Evolutionary conservation across 1,284 basidiomycete species (phyloP).

Genomic region (Pseudozyma tsukubaensis): DNA sequence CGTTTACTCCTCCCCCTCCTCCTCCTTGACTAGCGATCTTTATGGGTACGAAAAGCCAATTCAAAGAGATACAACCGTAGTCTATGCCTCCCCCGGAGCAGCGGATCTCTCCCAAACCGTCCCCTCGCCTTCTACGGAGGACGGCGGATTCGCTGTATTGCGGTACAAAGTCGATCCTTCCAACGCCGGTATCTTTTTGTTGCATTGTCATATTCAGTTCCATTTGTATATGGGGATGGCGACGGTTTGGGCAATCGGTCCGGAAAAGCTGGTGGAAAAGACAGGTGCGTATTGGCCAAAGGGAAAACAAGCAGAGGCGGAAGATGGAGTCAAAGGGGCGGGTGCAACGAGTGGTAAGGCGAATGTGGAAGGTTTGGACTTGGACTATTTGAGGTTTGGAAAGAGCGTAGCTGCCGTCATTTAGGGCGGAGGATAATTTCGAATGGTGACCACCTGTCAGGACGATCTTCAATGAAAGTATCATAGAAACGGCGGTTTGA

Average conservation of each 20-base stretch:
- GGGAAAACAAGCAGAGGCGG: not conserved
- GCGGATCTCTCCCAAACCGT: slow-evolving; percentile 32
- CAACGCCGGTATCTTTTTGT: slow-evolving; percentile 33
- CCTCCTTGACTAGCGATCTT: not conserved
- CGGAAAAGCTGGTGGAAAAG: slow-evolving; percentile 9
- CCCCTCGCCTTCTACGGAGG: slow-evolving; percentile 4
- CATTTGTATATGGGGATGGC: slow-evolving; percentile 60
- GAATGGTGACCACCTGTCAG: no score
- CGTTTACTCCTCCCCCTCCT: slow-evolving; percentile 6
- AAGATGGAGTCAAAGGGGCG: not conserved
- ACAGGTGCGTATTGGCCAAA: slow-evolving; percentile 13
- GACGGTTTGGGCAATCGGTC: slow-evolving; percentile 37
- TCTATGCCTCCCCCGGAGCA: slow-evolving; percentile 47
- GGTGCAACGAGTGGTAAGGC: not conserved
- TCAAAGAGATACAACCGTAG: slow-evolving; percentile 49
- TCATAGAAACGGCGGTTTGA: no score
- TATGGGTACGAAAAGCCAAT: slow-evolving; percentile 24
- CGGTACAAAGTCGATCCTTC: slow-evolving; percentile 37
- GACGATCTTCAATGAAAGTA: no score
- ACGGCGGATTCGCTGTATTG: slow-evolving; percentile 52
- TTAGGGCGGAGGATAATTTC: no score
- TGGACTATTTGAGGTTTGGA: slow-evolving; percentile 1
- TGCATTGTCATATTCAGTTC: slow-evolving; percentile 53
- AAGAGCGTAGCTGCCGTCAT: not conserved
- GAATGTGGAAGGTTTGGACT: slow-evolving; percentile 10